Evolutionary conservation across 2,329 filamentous ascomycete genomes (phyloP), one percentile per base, ranked within the genome.

Genomic region (Venturia pyrina): DNA sequence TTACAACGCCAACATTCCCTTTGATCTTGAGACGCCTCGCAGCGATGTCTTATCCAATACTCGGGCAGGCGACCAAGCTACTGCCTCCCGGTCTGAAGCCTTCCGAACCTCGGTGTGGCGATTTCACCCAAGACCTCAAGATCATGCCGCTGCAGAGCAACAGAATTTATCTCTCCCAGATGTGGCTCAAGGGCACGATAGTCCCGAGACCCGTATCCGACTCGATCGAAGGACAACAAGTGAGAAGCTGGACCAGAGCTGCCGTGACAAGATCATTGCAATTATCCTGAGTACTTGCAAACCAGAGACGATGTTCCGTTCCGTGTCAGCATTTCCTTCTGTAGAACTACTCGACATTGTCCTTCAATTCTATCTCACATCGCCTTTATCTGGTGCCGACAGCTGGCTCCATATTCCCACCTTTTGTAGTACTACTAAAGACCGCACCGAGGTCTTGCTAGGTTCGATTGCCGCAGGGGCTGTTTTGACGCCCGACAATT

Each of bases 331-430:
- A 0, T 89, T 89, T 68, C 85, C 86, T 0, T 85, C 84, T 1
- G 79, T 84, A 21, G 82, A 85, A 28, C 73, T 85, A 17, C 77
- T 89, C 67, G 86, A 88, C 69, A 84, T 81, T 11, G 77, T 88
- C 65, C 78, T 87, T 15, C 83, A 88, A 67, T 82, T 84, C 67
- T 88, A 84, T 67, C 75, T 88, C 24, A 82, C 83, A 0, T 79
- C 80, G 1, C 83, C 87, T 56, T 76, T 79, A 34, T 81, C 85
- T 60, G 80, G 85, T 67, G 79, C 86, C 0, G 84, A 83, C 60
- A 78, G 80, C 59, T 88, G 82, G 78, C 82, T 89, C 66, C 87
- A 89, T 73, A 80, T 85, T 59, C 81, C 84, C 1, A 85, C 84
- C 0, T 83, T 89, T 48, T 80, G 78, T 1, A 78, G 86, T 8